These are phyloP conservation scores for Arabidopsis hybrid DNA, from an alignment of 441 rosid species.

Conservation along the genomic window DNA sequence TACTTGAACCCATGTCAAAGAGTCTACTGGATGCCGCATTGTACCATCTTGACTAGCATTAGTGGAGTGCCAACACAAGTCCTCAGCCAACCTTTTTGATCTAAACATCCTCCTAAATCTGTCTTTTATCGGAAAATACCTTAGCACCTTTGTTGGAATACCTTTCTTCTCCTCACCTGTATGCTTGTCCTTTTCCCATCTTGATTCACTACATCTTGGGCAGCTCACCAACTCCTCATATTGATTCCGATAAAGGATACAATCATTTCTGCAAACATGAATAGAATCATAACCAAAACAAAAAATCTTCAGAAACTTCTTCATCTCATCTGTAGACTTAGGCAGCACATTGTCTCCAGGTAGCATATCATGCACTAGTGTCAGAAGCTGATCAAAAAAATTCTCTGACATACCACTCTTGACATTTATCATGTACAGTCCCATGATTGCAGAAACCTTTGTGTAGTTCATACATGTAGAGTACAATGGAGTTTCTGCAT, in stretches of 20 bases:
- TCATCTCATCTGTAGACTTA: background rate
- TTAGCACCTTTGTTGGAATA: too few species aligned
- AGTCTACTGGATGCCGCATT: background rate
- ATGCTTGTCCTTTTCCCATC: too few species aligned
- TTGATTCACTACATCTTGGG: too few species aligned
- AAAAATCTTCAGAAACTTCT: background rate
- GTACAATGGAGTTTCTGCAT: background rate
- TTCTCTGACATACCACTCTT: background rate
- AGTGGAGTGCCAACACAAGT: background rate
- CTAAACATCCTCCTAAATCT: background rate
- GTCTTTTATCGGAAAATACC: too few species aligned
- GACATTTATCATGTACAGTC: background rate
- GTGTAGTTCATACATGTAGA: background rate
- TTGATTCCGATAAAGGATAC: too few species aligned
- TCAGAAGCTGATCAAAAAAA: background rate
- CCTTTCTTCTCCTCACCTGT: too few species aligned
- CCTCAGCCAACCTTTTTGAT: background rate
- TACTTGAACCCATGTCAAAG: background rate
- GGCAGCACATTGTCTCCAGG: background rate
- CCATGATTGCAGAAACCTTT: background rate
- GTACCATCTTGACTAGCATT: background rate
- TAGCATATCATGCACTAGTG: background rate
- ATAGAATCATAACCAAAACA: too few species aligned
- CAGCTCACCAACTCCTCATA: too few species aligned
- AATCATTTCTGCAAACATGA: background rate